Percentiles rank a stretch among this genome's conserved stretches.
Conservation (phyloP, 192 early-diverging fungal genomes). For the Thamnidium elegans region DNA sequence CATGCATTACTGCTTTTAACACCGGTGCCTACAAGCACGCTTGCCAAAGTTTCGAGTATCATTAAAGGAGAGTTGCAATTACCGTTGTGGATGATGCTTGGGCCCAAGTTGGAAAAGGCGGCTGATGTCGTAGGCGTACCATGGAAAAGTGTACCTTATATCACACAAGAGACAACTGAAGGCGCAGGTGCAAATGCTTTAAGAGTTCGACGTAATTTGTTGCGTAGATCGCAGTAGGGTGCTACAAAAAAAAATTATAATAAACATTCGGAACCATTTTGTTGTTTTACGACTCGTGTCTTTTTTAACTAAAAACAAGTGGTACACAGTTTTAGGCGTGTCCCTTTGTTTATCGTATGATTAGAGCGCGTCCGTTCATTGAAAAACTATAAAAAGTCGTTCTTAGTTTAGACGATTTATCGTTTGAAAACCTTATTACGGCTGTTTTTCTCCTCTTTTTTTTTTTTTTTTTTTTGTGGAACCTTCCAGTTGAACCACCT, state of each 20-base stretch:
- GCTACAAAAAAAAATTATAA: constrained; percentile 17
- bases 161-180: constrained; percentile 38
- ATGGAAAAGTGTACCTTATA: constrained; percentile 52
- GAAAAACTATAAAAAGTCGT: too few relatives aligned
- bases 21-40: constrained; percentile 28
- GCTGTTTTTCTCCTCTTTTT: too few relatives aligned
- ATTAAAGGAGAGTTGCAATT: constrained; percentile 56
- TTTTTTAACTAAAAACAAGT: too few relatives aligned
- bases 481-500: too few relatives aligned
- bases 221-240: constrained; percentile 23
- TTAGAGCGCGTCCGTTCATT: too few relatives aligned
- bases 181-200: constrained; percentile 31
- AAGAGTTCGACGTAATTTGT: constrained; percentile 30
- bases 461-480: too few relatives aligned
- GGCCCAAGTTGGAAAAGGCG: constrained; percentile 31
- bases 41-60: constrained; percentile 37
- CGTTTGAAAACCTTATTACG: too few relatives aligned
- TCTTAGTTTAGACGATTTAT: too few relatives aligned
- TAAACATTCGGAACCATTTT: background rate
- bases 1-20: constrained; percentile 60
- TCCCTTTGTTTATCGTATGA: too few relatives aligned
- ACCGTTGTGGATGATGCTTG: constrained; percentile 46
- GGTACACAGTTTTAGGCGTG: too few relatives aligned
- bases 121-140: constrained; percentile 43
- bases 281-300: too few relatives aligned